Percentiles rank a stretch among this genome's conserved stretches.
phyloP scores from a whole-genome alignment of 257 asterid genomes.

The Solanum virginianum region DNA sequence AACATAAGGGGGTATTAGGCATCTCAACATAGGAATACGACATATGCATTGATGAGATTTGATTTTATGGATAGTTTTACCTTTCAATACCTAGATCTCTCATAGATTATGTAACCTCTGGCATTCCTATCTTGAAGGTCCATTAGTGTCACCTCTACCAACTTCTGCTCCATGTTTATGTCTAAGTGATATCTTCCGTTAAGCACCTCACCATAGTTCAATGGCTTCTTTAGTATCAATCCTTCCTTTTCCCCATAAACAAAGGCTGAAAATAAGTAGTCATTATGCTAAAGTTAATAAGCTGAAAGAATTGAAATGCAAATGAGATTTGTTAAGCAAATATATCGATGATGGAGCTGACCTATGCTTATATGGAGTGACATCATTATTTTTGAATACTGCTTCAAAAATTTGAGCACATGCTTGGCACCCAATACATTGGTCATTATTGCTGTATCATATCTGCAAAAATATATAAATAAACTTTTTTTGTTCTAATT shows the following conservation, averaged over 20 bases:
- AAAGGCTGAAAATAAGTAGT: constrained; percentile 6
- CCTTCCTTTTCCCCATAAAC: constrained; percentile 13
- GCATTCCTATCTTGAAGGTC: neutral
- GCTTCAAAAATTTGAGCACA: constrained; percentile 4
- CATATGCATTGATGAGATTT: neutral
- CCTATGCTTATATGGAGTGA: constrained; percentile 10
- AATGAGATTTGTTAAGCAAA: neutral
- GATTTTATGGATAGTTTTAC: neutral
- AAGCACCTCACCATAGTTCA: constrained; percentile 27
- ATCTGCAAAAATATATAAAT: neutral
- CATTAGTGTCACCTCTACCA: constrained; percentile 17
- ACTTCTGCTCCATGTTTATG: constrained; percentile 20
- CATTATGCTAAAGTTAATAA: neutral
- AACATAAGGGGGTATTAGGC: too few relatives aligned
- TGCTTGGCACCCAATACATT: constrained; percentile 1
- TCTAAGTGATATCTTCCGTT: constrained; percentile 23
- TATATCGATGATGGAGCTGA: neutral
- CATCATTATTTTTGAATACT: neutral
- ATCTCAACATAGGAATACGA: neutral
- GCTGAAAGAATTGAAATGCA: neutral
- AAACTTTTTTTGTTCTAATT: neutral
- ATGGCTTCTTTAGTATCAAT: constrained; percentile 24
- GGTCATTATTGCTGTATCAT: constrained; percentile 2
- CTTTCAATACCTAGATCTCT: neutral
- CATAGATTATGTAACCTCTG: neutral